Evolutionary conservation across 208 protist genomes (phyloP).

Genomic region (Phytomonas sp.): DNA sequence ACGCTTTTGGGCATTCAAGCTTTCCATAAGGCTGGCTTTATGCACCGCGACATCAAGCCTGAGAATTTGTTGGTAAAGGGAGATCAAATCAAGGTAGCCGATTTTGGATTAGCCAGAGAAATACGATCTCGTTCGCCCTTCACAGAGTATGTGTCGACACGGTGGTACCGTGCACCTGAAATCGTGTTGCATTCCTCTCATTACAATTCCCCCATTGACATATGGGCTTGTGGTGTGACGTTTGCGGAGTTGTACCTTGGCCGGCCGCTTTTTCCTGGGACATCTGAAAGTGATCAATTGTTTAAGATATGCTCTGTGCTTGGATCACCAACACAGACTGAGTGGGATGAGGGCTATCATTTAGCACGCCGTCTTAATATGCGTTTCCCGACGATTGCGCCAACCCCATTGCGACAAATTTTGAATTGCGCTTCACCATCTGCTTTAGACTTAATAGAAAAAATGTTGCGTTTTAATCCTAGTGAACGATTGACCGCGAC

Average conservation of each 20-base stretch:
- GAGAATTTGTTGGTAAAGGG: constrained; percentile 88
- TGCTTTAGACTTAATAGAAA: constrained; percentile 94
- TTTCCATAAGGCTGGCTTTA: constrained; percentile 90
- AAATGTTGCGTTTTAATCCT: constrained; percentile 94
- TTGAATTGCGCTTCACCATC: constrained; percentile 85
- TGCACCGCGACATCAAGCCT: constrained; percentile 93
- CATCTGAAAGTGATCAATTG: constrained; percentile 91
- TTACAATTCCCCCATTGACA: constrained; percentile 97
- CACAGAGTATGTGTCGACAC: constrained; percentile 97
- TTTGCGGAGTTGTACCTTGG: constrained; percentile 93
- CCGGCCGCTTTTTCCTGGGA: constrained; percentile 94
- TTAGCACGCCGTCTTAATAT: constrained; percentile 89
- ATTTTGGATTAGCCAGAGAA: constrained; percentile 95
- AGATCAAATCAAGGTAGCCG: constrained; percentile 94
- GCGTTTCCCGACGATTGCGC: constrained; percentile 89
- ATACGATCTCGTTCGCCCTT: constrained; percentile 95
- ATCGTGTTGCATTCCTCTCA: constrained; percentile 96
- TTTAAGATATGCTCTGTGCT: constrained; percentile 96
- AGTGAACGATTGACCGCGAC: constrained; percentile 90
- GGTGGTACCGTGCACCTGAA: constrained; percentile 97
- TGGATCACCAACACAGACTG: constrained; percentile 61
- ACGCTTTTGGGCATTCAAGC: constrained; percentile 75
- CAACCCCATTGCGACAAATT: constrained; percentile 84
- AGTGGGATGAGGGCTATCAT: constrained; percentile 92
- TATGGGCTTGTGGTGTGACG: constrained; percentile 95